phyloP scores from a whole-genome alignment of 331 rosid genomes.

The Malus hybrid region DNA sequence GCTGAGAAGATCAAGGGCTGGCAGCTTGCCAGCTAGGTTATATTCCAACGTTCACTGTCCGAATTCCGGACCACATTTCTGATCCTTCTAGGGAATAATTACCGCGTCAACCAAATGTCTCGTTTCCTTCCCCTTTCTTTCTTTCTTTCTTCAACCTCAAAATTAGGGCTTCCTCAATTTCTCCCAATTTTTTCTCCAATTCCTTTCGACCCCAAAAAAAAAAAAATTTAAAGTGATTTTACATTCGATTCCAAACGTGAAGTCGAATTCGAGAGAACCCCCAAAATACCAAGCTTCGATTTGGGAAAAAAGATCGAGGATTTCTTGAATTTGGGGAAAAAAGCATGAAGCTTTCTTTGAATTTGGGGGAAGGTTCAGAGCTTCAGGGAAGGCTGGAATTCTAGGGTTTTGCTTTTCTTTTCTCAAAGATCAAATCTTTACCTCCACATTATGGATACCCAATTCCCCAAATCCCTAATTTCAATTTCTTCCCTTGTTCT shows the following conservation, averaged over 20 bases:
- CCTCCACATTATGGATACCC: slow-evolving; percentile 23
- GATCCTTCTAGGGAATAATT: neutral
- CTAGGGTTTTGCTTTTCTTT: neutral
- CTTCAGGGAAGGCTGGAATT: neutral
- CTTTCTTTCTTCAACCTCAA: neutral
- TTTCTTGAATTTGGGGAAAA: neutral
- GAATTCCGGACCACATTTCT: neutral
- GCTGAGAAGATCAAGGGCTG: neutral
- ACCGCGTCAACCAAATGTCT: neutral
- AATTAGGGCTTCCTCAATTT: neutral
- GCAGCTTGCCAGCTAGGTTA: neutral
- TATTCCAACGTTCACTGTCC: neutral
- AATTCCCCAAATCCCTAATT: slow-evolving; percentile 13
- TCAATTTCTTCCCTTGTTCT: neutral
- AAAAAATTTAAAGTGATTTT: neutral
- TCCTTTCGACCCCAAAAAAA: no score
- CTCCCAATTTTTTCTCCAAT: neutral
- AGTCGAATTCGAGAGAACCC: neutral
- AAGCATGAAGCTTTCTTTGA: neutral
- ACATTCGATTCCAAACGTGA: neutral
- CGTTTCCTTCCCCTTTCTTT: neutral
- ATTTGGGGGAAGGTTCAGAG: neutral
- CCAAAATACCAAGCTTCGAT: neutral
- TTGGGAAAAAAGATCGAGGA: neutral
- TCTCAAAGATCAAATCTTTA: neutral